phyloP scores from a whole-genome alignment of 73 alveolate species.

The Symbiodinium pilosum region DNA sequence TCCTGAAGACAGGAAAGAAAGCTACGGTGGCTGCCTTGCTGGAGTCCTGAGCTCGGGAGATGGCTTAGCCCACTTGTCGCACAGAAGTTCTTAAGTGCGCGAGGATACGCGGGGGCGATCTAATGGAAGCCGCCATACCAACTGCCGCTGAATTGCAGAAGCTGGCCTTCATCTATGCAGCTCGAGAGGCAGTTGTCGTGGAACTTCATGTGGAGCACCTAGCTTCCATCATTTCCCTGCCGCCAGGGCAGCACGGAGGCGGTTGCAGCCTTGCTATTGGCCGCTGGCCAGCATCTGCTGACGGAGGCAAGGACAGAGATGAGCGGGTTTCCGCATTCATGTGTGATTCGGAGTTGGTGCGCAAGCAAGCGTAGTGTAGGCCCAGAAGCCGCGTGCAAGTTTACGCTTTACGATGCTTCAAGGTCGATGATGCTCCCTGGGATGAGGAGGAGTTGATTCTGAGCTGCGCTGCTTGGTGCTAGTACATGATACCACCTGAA shows the following conservation, averaged over 20 bases:
- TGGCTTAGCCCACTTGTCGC: background rate
- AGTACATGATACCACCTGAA: too few species aligned
- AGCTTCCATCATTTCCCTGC: background rate
- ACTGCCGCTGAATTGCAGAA: background rate
- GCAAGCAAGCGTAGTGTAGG: too few species aligned
- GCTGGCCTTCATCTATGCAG: slow-evolving; percentile 92
- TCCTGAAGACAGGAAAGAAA: slow-evolving; percentile 25
- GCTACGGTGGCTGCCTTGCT: slow-evolving; percentile 22
- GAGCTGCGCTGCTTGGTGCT: background rate
- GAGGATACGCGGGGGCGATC: slow-evolving; percentile 70
- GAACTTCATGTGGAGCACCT: too few species aligned
- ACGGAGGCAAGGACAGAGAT: background rate
- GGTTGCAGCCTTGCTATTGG: slow-evolving; percentile 28
- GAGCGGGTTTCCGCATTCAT: background rate
- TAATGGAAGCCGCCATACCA: slow-evolving; percentile 28
- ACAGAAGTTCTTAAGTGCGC: background rate
- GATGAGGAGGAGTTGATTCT: slow-evolving; percentile 32
- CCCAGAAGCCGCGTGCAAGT: background rate
- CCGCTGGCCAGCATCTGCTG: slow-evolving; percentile 18
- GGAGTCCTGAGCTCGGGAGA: slow-evolving; percentile 27
- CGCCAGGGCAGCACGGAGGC: slow-evolving; percentile 57
- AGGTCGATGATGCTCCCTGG: slow-evolving; percentile 82
- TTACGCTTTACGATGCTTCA: background rate
- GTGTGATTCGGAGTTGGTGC: background rate
- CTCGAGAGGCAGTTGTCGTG: slow-evolving; percentile 64